Percentiles rank a stretch among this genome's conserved stretches.
Evolutionary conservation across 345 rosid genomes (phyloP).

Genomic region (Laguncularia racemosa): DNA sequence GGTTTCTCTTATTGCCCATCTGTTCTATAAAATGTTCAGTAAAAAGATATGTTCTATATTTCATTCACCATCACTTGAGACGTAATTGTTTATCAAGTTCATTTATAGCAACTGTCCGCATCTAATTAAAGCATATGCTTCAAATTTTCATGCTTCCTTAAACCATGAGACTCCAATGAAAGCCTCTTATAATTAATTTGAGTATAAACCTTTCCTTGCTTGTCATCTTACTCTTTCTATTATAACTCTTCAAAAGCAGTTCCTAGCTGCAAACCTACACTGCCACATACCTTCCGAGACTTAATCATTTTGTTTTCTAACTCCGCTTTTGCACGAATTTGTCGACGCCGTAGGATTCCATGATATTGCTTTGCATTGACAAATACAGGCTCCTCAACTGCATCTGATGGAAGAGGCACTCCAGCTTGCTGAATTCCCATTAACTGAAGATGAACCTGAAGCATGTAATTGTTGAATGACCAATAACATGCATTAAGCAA

Average conservation of each 20-base stretch:
- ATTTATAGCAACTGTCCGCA: too few relatives aligned
- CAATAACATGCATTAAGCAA: neutral
- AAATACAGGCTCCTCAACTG: conserved; percentile 96
- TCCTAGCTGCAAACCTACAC: neutral
- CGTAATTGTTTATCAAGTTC: too few relatives aligned
- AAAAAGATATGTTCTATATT: too few relatives aligned
- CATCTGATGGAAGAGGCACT: conserved; percentile 86
- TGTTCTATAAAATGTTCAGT: too few relatives aligned
- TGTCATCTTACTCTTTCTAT: conserved; percentile 1
- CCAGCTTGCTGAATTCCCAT: conserved; percentile 99
- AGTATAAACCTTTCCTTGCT: neutral
- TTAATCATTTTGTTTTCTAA: conserved; percentile 55
- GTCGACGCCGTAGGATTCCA: conserved; percentile 92
- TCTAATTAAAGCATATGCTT: too few relatives aligned
- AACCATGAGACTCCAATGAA: too few relatives aligned
- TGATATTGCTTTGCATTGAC: conserved; percentile 98
- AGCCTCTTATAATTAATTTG: too few relatives aligned
- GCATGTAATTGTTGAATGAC: conserved; percentile 2
- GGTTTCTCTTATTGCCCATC: too few relatives aligned
- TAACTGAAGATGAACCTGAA: conserved; percentile 81
- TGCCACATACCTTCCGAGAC: conserved; percentile 56
- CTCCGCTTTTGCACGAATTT: conserved; percentile 93
- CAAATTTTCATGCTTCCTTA: too few relatives aligned
- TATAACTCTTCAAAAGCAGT: conserved; percentile 2
- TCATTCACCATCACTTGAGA: too few relatives aligned